Base-by-base conservation (phyloP, 495 filamentous ascomycete species). In the Penicillium atrosanguineum region DNA sequence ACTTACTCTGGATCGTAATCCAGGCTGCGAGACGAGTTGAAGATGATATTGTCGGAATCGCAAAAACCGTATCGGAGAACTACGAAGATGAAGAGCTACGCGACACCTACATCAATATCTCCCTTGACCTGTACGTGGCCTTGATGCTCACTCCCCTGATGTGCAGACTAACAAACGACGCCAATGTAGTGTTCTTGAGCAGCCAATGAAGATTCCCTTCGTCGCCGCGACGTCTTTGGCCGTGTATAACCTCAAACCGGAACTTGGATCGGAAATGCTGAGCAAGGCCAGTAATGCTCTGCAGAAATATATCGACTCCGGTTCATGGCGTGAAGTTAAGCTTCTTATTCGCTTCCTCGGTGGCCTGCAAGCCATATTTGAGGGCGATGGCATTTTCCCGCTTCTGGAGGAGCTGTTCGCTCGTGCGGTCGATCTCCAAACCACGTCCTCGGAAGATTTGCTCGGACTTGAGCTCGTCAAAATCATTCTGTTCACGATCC, bases 151-250 rank as follows among this genome's bases (percentile, higher is more conserved):
- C 23, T 7, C 18, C 21, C 7, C 18, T 8, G 12, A 5, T 9
- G 29, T 1, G n/a, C 21, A 19, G 21, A 45, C 63, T 66, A 21
- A 62, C 48, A 46, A 52, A 16, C 31, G 11, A 28, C 18, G 19
- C 25, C 38, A 40, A 3, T 50, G 12, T 36, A 83, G 78, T 39
- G 76, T 86, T 39, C 61, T 91, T 19, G 94, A 99, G 71, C 94
- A 99, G 70, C 93, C 95, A 0, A 86, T 99, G 70, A 97, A 97
- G 74, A 93, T 91, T 47, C 95, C 94, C 2, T 97, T 96, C 67
- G 78, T 94, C 47, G 91, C 91, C 25, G 87, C 87, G 21, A 83
- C 91, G 4, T 78, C 91, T 25, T 76, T 96, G 44, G 80, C 88
- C 41, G 76, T 83, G 52, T 94, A 97, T 71, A 77, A 79, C 31